Evolutionary conservation across 2,329 filamentous ascomycete genomes (phyloP).

Genomic region (Xylariaceae sp.): DNA sequence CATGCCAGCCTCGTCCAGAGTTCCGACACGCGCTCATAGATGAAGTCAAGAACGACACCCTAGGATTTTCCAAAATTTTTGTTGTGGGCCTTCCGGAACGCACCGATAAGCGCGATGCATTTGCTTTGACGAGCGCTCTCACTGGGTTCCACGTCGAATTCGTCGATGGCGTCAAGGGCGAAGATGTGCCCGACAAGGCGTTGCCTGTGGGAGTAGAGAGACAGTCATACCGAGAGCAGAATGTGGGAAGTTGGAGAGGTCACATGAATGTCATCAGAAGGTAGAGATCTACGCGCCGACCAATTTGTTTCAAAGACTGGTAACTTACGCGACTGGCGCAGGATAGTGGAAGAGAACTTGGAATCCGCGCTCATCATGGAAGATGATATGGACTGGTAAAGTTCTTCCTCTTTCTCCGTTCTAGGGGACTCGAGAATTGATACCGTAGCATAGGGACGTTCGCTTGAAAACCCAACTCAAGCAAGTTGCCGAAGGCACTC

Average conservation of each 20-base stretch:
- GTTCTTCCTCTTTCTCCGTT: no score
- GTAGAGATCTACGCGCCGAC: conserved; percentile 9
- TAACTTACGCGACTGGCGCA: conserved; percentile 5
- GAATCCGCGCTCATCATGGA: conserved; percentile 36
- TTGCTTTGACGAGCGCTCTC: conserved; percentile 39
- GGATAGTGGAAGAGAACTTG: conserved; percentile 34
- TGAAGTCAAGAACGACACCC: conserved; percentile 24
- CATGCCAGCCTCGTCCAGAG: not conserved
- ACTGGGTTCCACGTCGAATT: conserved; percentile 41
- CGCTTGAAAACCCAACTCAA: conserved; percentile 33
- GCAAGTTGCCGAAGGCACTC: conserved; percentile 30
- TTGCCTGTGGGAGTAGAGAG: conserved; percentile 33
- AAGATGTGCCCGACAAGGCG: conserved; percentile 38
- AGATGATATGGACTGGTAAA: conserved; percentile 37
- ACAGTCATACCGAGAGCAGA: conserved; percentile 28
- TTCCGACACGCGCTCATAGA: not conserved
- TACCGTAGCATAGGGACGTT: conserved; percentile 27
- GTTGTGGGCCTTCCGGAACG: conserved; percentile 43
- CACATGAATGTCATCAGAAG: conserved; percentile 37
- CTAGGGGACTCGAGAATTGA: not conserved
- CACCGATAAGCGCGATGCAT: conserved; percentile 45
- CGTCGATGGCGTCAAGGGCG: conserved; percentile 39
- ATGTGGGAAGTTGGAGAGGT: conserved; percentile 38
- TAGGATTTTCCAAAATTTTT: conserved; percentile 33
- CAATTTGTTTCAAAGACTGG: not conserved